A percentile compares a stretch with the other conserved stretches of the same genome.
Conservation (phyloP, 129 eudicot genomes). For the sunflower (Helianthus annuus) region DNA sequence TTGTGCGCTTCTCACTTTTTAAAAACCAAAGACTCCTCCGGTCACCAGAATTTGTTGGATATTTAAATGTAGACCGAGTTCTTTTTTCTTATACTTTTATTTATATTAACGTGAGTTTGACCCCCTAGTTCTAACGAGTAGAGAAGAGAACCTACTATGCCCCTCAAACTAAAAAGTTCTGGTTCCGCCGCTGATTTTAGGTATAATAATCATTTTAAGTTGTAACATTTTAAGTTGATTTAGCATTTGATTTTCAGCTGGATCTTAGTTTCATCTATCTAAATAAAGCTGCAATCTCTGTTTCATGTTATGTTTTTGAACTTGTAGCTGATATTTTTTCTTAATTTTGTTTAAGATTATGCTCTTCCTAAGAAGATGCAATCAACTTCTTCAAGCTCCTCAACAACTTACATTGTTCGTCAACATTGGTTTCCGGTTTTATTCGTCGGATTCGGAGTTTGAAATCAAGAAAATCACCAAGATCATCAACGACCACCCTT, state of each 20-base stretch:
- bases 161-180: too few species aligned
- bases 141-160: too few species aligned
- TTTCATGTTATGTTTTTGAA: not conserved
- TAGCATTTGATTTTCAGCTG: constrained; percentile 7
- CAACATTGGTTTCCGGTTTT: constrained; percentile 24
- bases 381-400: constrained; percentile 29
- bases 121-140: too few species aligned
- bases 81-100: too few species aligned
- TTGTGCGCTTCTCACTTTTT: too few species aligned
- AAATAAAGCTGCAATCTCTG: not conserved
- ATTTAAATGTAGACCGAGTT: too few species aligned
- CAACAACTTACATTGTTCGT: constrained; percentile 18
- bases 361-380: constrained; percentile 29
- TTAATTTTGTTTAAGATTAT: constrained; percentile 18
- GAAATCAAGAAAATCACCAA: constrained; percentile 51
- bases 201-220: not conserved
- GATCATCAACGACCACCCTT: constrained; percentile 71
- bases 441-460: constrained; percentile 36
- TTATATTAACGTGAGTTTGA: too few species aligned
- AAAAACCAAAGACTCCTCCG: too few species aligned
- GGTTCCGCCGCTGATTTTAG: not conserved
- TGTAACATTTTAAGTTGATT: constrained; percentile 5
- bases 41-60: too few species aligned
- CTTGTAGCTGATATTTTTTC: constrained; percentile 4
- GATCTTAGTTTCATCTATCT: not conserved